Evolutionary conservation across 768 basidiomycete genomes (phyloP).

Genomic region (Tubosaeta sp.): DNA sequence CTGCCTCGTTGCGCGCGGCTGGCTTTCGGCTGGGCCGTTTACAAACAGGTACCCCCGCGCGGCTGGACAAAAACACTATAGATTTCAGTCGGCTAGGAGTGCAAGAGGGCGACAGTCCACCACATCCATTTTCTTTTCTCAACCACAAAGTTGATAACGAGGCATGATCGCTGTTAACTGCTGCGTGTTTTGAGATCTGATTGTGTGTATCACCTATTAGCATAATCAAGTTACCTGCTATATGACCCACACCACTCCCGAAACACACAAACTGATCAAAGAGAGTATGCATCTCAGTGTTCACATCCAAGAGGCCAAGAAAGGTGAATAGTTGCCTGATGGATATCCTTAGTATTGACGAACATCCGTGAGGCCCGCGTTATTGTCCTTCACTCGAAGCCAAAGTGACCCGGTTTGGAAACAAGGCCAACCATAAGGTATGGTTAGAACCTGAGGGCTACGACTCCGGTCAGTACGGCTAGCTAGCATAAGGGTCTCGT

Average conservation of each 20-base stretch:
- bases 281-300: constrained; percentile 74
- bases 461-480: constrained; percentile 60
- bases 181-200: neutral
- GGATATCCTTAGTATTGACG: neutral
- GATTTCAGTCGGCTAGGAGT: constrained; percentile 55
- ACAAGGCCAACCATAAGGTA: constrained; percentile 66
- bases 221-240: constrained; percentile 70
- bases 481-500: neutral
- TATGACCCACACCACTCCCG: constrained; percentile 66
- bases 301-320: constrained; percentile 87
- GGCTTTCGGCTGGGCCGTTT: constrained; percentile 81
- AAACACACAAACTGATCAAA: constrained; percentile 70
- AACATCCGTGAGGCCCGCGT: constrained; percentile 57
- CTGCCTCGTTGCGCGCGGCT: constrained; percentile 65
- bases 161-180: constrained; percentile 34
- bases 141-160: constrained; percentile 66
- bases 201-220: constrained; percentile 34
- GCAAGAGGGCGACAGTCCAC: constrained; percentile 65
- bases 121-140: constrained; percentile 75
- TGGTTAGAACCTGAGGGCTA: constrained; percentile 95
- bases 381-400: constrained; percentile 91
- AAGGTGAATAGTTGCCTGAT: constrained; percentile 43
- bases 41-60: constrained; percentile 85
- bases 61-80: constrained; percentile 67
- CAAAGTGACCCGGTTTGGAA: constrained; percentile 75